Conservation (phyloP, 1,284 basidiomycete genomes). For the Rhodotorula sp. region DNA sequence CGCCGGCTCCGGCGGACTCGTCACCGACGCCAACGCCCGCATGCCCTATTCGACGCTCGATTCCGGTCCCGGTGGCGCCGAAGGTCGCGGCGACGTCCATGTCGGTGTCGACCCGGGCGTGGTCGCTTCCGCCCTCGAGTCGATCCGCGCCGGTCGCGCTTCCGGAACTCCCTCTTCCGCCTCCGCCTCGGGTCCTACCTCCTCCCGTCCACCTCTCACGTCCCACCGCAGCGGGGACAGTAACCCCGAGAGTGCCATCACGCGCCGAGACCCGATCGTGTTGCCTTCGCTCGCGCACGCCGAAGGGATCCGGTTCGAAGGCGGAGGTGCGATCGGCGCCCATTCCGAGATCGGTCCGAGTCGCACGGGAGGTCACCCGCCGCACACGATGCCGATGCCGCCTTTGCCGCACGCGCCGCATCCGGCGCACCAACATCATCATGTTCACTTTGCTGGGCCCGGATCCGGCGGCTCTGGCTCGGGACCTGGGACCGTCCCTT, state of each 20-base stretch:
- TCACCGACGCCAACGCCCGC: constrained; percentile 21
- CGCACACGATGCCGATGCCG: not conserved
- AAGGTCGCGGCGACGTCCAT: constrained; percentile 23
- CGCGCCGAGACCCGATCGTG: constrained; percentile 20
- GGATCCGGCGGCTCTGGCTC: constrained; percentile 37
- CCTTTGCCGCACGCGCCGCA: constrained; percentile 2
- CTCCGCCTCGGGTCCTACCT: not conserved
- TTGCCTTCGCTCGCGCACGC: constrained; percentile 17
- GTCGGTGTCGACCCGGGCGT: constrained; percentile 25
- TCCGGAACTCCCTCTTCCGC: not conserved
- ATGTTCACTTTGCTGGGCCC: constrained; percentile 33
- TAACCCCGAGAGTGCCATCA: constrained; percentile 28
- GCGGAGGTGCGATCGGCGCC: constrained; percentile 24
- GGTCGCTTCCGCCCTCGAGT: constrained; percentile 27
- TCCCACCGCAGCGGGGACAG: not conserved
- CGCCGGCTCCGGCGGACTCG: constrained; percentile 31
- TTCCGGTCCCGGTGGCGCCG: constrained; percentile 28
- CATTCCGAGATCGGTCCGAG: constrained; percentile 8
- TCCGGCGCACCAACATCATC: constrained; percentile 1
- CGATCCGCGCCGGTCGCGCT: constrained; percentile 10
- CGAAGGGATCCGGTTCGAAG: constrained; percentile 19
- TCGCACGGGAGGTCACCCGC: constrained; percentile 13
- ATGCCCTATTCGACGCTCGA: constrained; percentile 19
- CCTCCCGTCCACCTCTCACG: not conserved
- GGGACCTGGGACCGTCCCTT: not conserved